Percentiles rank a stretch among this genome's conserved stretches.
Evolutionary conservation across 306 rosid genomes (phyloP).

Genomic region (Rosa lucieae): DNA sequence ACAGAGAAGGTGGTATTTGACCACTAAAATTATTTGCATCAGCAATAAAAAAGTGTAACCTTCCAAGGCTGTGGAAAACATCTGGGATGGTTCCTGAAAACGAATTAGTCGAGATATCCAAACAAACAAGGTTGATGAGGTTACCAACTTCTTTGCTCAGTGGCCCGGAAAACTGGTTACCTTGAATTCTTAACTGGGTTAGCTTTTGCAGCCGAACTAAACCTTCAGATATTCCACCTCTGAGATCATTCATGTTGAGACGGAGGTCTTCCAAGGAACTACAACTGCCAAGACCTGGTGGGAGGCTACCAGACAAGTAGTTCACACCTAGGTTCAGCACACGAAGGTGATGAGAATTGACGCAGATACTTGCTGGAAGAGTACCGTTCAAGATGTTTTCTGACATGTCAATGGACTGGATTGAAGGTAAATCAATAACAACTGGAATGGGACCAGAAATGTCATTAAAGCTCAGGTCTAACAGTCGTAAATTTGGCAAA

Average conservation of each 20-base stretch:
- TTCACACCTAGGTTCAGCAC: conserved; percentile 16
- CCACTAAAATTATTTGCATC: conserved; percentile 28
- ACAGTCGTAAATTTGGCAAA: conserved; percentile 21
- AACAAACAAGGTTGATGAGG: conserved; percentile 23
- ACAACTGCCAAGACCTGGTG: conserved; percentile 14
- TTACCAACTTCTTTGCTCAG: conserved; percentile 29
- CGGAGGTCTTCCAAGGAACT: conserved; percentile 3
- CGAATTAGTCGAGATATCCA: conserved; percentile 32
- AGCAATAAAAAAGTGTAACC: conserved; percentile 9
- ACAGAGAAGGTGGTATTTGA: conserved; percentile 23
- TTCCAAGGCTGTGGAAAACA: conserved; percentile 16
- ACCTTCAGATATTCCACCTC: conserved; percentile 15
- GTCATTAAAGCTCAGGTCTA: conserved; percentile 29
- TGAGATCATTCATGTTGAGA: neutral
- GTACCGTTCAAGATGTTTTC: conserved; percentile 7
- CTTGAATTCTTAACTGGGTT: conserved; percentile 2
- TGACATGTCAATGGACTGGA: conserved; percentile 16
- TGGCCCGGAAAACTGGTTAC: conserved; percentile 21
- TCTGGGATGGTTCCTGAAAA: conserved; percentile 34
- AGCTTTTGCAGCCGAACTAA: conserved; percentile 1
- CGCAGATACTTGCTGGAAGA: conserved; percentile 17
- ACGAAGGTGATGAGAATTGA: neutral
- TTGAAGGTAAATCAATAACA: conserved; percentile 14
- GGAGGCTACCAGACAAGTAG: conserved; percentile 12
- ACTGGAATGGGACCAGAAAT: conserved; percentile 7